A percentile compares a stretch with the other conserved stretches of the same genome.
Evolutionary conservation across 2,329 filamentous ascomycete genomes (phyloP).

Genomic region (Ceratocystis alfenasii): DNA sequence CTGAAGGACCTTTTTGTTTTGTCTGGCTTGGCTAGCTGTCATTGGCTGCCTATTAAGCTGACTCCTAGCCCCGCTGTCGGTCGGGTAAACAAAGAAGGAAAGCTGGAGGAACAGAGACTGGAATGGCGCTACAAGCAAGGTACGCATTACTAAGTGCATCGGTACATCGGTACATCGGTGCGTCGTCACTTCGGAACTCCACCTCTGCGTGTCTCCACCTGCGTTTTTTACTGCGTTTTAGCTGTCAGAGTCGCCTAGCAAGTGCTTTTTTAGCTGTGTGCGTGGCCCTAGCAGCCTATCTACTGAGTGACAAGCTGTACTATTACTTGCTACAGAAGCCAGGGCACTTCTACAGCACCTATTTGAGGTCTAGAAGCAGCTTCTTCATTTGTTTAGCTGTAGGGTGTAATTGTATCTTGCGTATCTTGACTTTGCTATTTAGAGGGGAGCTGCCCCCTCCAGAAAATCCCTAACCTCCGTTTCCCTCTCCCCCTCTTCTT

Average conservation of each 20-base stretch:
- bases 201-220: background rate
- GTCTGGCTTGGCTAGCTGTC: no score
- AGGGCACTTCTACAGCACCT: no score
- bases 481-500: conserved; percentile 17
- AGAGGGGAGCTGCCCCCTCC: conserved; percentile 4
- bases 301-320: background rate
- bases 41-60: background rate
- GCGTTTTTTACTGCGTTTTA: conserved; percentile 3
- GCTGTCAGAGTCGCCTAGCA: background rate
- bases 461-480: background rate
- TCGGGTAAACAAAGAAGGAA: background rate
- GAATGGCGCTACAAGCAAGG: no score
- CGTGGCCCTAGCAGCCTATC: no score
- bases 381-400: no score
- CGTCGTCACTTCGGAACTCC: background rate
- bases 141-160: background rate
- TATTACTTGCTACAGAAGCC: background rate
- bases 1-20: no score
- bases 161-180: background rate
- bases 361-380: no score
- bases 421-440: background rate
- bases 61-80: background rate
- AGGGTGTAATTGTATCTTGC: background rate
- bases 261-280: no score
- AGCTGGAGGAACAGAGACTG: conserved; percentile 1